Conservation (phyloP, 2,329 filamentous ascomycete genomes). For the Paecilomyces formosus region DNA sequence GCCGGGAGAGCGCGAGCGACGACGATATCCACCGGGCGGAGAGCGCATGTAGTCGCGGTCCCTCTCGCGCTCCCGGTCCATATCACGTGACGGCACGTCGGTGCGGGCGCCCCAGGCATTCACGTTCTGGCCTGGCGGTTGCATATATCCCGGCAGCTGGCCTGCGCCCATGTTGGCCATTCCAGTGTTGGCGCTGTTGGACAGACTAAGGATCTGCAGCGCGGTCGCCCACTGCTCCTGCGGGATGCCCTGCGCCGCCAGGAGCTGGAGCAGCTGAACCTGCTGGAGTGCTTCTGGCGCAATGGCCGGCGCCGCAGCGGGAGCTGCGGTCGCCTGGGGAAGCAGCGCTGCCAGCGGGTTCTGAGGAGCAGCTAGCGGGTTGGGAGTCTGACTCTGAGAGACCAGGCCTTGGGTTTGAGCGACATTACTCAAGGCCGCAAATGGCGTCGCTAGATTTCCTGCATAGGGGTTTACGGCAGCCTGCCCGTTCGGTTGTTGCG, state of each 20-base stretch:
- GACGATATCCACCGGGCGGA: slow-evolving; percentile 53
- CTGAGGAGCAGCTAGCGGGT: slow-evolving; percentile 32
- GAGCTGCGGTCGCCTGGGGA: slow-evolving; percentile 26
- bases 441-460: slow-evolving; percentile 41
- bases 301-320: slow-evolving; percentile 19
- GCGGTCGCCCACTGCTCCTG: slow-evolving; percentile 65
- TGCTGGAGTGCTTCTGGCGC: slow-evolving; percentile 55
- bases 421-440: slow-evolving; percentile 39
- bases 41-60: slow-evolving; percentile 58
- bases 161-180: slow-evolving; percentile 27
- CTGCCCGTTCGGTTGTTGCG: slow-evolving; percentile 39
- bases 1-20: slow-evolving; percentile 72
- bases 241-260: slow-evolving; percentile 67
- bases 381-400: slow-evolving; percentile 33
- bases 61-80: slow-evolving; percentile 54
- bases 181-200: slow-evolving; percentile 23
- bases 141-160: slow-evolving; percentile 24
- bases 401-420: slow-evolving; percentile 27
- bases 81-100: slow-evolving; percentile 38
- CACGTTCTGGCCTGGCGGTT: slow-evolving; percentile 21
- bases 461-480: slow-evolving; percentile 52
- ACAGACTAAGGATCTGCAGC: slow-evolving; percentile 43
- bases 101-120: slow-evolving; percentile 28
- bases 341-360: slow-evolving; percentile 37
- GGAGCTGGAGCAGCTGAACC: slow-evolving; percentile 64